Percentiles rank a stretch among this genome's conserved stretches.
phyloP scores from a whole-genome alignment of 805 yeast genomes.

The Maudiozyma turicensis region DNA sequence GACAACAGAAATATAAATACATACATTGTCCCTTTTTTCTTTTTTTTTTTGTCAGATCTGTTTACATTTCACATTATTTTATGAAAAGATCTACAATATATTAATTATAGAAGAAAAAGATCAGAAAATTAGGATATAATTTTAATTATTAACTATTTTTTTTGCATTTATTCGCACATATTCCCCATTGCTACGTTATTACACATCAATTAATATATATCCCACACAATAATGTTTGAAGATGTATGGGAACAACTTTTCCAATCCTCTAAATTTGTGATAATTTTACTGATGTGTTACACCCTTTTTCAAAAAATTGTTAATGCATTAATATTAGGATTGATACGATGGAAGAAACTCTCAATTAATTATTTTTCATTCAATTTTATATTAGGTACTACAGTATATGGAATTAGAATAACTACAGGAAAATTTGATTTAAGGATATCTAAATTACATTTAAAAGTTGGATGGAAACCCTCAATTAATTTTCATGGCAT shows the following conservation, averaged over 20 bases:
- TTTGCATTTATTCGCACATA: no score
- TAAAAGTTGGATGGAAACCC: constrained; percentile 15
- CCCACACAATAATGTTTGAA: neutral
- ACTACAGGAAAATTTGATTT: constrained; percentile 8
- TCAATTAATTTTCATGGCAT: constrained; percentile 14
- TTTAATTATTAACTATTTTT: no score
- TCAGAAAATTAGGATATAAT: no score
- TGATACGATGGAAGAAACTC: constrained; percentile 1
- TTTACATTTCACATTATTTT: no score
- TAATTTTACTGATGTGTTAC: constrained; percentile 1
- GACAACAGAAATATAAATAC: no score
- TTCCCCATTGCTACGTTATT: no score
- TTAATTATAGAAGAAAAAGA: no score
- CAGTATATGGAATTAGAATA: constrained; percentile 9
- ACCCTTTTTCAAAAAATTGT: constrained; percentile 1
- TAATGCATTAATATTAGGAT: neutral
- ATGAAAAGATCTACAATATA: no score
- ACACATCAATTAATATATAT: neutral
- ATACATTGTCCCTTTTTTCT: no score
- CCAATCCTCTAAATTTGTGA: neutral
- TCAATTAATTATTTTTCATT: constrained; percentile 9
- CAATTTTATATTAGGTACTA: constrained; percentile 12
- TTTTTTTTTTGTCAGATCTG: no score
- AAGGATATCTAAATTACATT: constrained; percentile 10
- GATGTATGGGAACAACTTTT: constrained; percentile 1